Evolutionary conservation across 805 yeast species (phyloP).

Genomic region (Candida easanensis): DNA sequence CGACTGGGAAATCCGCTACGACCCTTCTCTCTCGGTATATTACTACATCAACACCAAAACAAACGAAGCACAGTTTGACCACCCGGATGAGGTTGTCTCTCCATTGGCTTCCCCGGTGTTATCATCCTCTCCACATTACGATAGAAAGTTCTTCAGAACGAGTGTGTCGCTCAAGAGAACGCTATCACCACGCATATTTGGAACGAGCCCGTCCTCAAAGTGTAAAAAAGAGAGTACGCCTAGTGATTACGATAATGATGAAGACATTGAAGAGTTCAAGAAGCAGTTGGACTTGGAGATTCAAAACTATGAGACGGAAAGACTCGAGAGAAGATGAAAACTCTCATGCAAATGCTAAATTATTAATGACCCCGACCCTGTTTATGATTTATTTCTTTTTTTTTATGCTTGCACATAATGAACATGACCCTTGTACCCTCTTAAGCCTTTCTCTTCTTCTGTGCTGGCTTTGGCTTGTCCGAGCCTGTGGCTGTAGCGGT

Average conservation of each 20-base stretch:
- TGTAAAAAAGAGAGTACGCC: background rate
- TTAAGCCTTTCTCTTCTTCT: conserved; percentile 16
- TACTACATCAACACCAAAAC: conserved; percentile 32
- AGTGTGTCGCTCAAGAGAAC: conserved; percentile 19
- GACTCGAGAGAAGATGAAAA: conserved; percentile 10
- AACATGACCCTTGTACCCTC: background rate
- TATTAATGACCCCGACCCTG: too few species aligned
- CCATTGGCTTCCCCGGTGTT: conserved; percentile 16
- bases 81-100: conserved; percentile 38
- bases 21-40: conserved; percentile 30
- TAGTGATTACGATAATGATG: conserved; percentile 13
- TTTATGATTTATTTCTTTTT: too few species aligned
- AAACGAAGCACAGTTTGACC: conserved; percentile 34
- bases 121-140: background rate
- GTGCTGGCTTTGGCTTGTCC: conserved; percentile 2
- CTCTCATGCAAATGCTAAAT: background rate
- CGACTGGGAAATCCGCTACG: conserved; percentile 27
- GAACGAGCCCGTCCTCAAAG: background rate
- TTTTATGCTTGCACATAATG: background rate
- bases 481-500: conserved; percentile 2
- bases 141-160: conserved; percentile 9
- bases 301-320: conserved; percentile 20
- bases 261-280: conserved; percentile 25
- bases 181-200: conserved; percentile 22
- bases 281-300: conserved; percentile 23